phyloP scores from a whole-genome alignment of 2,329 filamentous ascomycete genomes.

The Scedosporium aurantiacum region DNA sequence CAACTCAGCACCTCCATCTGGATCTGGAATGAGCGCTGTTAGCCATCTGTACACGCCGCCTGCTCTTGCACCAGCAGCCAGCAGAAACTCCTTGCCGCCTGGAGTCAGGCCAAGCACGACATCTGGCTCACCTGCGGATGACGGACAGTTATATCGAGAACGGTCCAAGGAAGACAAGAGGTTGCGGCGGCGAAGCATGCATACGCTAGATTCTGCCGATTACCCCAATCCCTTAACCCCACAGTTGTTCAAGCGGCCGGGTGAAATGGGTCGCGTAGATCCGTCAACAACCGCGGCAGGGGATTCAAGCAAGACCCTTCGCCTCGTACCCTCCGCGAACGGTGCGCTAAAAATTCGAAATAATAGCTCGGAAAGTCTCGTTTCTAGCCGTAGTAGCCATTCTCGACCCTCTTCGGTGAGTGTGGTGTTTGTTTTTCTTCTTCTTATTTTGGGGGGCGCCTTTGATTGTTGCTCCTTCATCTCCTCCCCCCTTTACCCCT shows the following conservation, averaged over 20 bases:
- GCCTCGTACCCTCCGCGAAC: constrained; percentile 15
- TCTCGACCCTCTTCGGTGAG: constrained; percentile 59
- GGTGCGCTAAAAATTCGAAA: constrained; percentile 29
- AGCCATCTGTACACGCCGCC: constrained; percentile 11
- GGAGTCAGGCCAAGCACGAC: constrained; percentile 5
- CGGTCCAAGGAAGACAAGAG: constrained; percentile 56
- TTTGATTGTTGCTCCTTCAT: neutral
- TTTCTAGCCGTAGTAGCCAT: constrained; percentile 44
- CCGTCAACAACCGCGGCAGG: neutral
- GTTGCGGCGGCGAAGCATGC: constrained; percentile 74
- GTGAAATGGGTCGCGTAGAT: neutral
- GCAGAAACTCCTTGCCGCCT: neutral
- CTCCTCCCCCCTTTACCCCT: neutral
- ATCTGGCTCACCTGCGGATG: constrained; percentile 1
- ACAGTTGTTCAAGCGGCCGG: constrained; percentile 18
- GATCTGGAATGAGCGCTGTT: constrained; percentile 14
- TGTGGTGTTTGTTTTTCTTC: constrained; percentile 15
- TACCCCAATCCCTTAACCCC: constrained; percentile 25
- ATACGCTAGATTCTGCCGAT: constrained; percentile 44
- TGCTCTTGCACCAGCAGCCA: constrained; percentile 5
- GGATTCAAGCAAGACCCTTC: constrained; percentile 24
- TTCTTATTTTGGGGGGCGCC: neutral
- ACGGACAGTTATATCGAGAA: constrained; percentile 13
- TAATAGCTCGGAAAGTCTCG: constrained; percentile 54
- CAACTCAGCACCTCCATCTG: constrained; percentile 23